These are phyloP conservation scores for Fusarium oxysporum DNA, from an alignment of 2,329 filamentous ascomycete genomes.

Conservation along the genomic window DNA sequence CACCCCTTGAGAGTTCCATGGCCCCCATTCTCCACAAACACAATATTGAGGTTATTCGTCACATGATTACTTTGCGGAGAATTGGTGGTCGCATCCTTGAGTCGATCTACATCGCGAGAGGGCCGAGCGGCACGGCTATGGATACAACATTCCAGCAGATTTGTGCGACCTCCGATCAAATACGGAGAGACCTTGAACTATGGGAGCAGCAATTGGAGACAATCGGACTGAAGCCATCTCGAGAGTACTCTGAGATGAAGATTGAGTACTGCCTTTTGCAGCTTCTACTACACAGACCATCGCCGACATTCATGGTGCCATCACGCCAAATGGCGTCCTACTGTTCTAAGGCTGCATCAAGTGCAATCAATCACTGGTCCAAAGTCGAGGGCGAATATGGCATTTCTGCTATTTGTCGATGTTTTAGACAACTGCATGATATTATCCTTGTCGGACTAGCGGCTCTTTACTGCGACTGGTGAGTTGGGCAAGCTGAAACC, in stretches of 20 bases:
- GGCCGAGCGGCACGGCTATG: not conserved
- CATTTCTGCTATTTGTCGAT: not conserved
- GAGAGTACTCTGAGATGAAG: not conserved
- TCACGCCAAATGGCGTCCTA: not conserved
- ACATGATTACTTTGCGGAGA: not conserved
- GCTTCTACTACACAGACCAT: not conserved
- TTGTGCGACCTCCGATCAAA: not conserved
- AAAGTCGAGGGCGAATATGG: not conserved
- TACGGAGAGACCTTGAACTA: not conserved
- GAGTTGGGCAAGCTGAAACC: not conserved
- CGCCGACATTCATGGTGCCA: not conserved
- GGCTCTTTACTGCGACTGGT: conserved; percentile 6
- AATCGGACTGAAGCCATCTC: not conserved
- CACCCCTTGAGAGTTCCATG: fast-evolving
- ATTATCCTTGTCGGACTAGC: not conserved
- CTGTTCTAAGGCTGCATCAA: not conserved
- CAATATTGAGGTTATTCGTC: not conserved
- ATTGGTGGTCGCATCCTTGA: conserved; percentile 3
- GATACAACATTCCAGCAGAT: conserved; percentile 8
- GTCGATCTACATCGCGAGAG: conserved; percentile 7
- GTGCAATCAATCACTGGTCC: not conserved
- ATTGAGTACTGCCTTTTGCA: conserved; percentile 9
- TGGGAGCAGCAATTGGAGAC: not conserved
- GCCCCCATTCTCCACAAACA: not conserved
- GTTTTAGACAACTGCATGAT: conserved; percentile 6